phyloP scores from a whole-genome alignment of 176 grass and related monocot genomes.

The Oryza glumipatula region DNA sequence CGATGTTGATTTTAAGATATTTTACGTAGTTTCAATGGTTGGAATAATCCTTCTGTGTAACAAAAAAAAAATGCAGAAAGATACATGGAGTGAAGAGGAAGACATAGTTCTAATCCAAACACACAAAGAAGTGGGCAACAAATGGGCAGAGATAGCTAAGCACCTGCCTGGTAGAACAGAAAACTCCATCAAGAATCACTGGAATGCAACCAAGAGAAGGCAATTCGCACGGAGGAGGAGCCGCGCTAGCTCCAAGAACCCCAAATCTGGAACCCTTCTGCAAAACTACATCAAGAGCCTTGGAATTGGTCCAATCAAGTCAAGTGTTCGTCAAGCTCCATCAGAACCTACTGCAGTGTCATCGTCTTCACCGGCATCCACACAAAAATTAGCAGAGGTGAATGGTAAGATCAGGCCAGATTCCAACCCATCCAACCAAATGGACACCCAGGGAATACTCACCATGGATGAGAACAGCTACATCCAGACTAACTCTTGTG shows the following conservation, averaged over 20 bases:
- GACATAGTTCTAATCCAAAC: conserved; percentile 83
- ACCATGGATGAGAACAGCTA: neutral
- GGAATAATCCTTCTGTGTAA: neutral
- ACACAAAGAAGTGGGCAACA: conserved; percentile 91
- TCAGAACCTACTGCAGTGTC: conserved; percentile 4
- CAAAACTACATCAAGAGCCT: conserved; percentile 90
- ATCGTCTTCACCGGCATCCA: neutral
- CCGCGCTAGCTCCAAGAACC: conserved; percentile 54
- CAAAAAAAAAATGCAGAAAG: conserved; percentile 70
- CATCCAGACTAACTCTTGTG: neutral
- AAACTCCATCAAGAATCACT: conserved; percentile 95
- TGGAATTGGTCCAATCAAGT: conserved; percentile 41
- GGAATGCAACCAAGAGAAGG: conserved; percentile 92
- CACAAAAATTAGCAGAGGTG: neutral
- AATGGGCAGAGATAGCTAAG: conserved; percentile 97
- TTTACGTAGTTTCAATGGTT: no score
- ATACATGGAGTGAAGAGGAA: conserved; percentile 89
- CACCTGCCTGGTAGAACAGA: conserved; percentile 84
- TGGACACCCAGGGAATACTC: conserved; percentile 5
- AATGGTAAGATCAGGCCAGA: neutral
- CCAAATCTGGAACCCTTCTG: conserved; percentile 62
- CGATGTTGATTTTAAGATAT: no score
- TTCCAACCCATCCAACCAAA: conserved; percentile 8
- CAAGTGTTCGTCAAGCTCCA: neutral
- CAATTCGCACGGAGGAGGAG: conserved; percentile 60